Evolutionary conservation across 2,329 filamentous ascomycete species (phyloP), one percentile per base, ranked within the genome.

Genomic region (Ophiostoma populinum): DNA sequence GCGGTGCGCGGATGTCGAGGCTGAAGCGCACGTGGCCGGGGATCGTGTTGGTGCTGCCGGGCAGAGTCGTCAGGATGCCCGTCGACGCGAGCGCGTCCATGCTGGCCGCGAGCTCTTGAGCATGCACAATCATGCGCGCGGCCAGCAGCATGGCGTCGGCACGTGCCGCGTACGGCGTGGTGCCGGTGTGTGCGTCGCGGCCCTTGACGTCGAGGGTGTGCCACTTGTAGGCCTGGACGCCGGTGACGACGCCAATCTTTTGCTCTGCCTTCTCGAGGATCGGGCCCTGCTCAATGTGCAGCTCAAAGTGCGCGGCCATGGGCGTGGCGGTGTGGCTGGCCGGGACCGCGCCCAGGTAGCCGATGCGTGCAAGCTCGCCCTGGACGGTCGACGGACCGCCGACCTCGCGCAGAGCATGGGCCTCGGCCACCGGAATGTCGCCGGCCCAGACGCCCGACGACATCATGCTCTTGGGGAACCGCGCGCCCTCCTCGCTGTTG

Each of bases 201-300:
- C 80, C 79, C 8, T 58, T 58, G 4, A 85, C 63, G 5, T 66
- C 69, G 25, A 85, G 52, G 0, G 70, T 77, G 49, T 72, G 74
- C 80, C 80, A 85, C 38, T 70, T 68, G 51, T 80, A 83, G 7
- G 75, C 76, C 49, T 85, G 79, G 1, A 80, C 79, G 3, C 77
- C 78, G 17, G 67, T 66, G 5, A 86, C 80, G 8, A 81, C 65
- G 16, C 77, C 75, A 36, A 87, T 65, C 38, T 73, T 74, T 42
- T 73, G 64, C 18, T 62, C 56, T 19, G 66, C 61, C 11, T 63
- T 63, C 47, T 86, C 74, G 1, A 92, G 62, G 25, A 82, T 68
- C 0, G 80, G 80, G 0, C 80, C 80, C 51, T 92, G 82, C 50
- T 92, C 82, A 35, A 87, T 87, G 48, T 90, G 81, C 9, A 87